Percentiles rank a stretch among this genome's conserved stretches.
These are phyloP conservation scores for Penicillium soppii DNA, from an alignment of 495 filamentous ascomycete genomes.

Conservation along the genomic window DNA sequence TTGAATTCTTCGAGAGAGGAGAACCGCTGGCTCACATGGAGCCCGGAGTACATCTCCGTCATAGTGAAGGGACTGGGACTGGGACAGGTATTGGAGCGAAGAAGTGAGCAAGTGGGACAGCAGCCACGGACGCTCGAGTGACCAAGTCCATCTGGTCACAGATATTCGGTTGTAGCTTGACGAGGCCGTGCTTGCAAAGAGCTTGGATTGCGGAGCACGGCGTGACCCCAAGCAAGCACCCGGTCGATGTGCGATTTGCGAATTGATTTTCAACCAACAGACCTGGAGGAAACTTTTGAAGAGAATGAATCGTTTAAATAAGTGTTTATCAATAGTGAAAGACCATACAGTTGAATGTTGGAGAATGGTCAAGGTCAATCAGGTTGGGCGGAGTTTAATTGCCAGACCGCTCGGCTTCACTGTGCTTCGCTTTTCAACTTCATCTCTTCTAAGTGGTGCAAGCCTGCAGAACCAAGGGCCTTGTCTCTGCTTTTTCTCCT, in stretches of 20 bases:
- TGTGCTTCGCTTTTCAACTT: constrained; percentile 8
- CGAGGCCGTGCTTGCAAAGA: constrained; percentile 7
- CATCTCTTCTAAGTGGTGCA: background rate
- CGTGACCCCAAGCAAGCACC: constrained; percentile 11
- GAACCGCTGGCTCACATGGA: constrained; percentile 47
- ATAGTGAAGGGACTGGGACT: constrained; percentile 23
- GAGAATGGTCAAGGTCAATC: constrained; percentile 1
- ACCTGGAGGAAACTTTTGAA: background rate
- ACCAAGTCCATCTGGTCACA: constrained; percentile 22
- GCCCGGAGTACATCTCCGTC: constrained; percentile 46
- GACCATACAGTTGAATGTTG: constrained; percentile 3
- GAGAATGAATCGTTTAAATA: background rate
- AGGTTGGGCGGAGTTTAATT: constrained; percentile 5
- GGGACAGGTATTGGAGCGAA: constrained; percentile 10
- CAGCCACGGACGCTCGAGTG: constrained; percentile 18
- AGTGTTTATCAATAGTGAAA: background rate
- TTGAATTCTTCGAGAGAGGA: constrained; percentile 46
- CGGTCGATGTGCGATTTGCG: background rate
- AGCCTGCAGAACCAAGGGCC: too few species aligned
- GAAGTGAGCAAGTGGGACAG: constrained; percentile 18
- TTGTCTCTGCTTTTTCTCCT: too few species aligned
- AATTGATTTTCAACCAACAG: background rate
- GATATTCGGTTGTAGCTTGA: constrained; percentile 7
- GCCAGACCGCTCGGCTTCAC: constrained; percentile 28
- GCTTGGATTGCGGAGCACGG: constrained; percentile 16